Evolutionary conservation across 2,329 filamentous ascomycete genomes (phyloP), one percentile per base, ranked within the genome.

Genomic region (Tolypocladium amazonense): DNA sequence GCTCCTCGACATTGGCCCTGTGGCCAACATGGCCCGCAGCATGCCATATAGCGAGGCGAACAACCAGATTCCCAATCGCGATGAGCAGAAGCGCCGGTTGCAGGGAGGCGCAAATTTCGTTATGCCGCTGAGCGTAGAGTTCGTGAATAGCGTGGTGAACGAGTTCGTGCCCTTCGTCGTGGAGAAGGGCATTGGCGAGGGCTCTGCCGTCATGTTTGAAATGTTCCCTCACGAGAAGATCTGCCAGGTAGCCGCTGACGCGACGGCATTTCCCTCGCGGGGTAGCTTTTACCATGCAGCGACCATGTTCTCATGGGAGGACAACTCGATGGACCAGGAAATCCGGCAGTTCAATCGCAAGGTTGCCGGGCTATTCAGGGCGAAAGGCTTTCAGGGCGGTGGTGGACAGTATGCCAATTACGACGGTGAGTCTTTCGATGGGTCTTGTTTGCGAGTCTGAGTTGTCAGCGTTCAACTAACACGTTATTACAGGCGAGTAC

Each of bases 221-320:
- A 69, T 56, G n/a, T 57, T 61, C 3, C 47, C 60, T 6, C 15
- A 35, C 9, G 65, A 67, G 4, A 75, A 76, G 64, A 69, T 76
- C 30, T 69, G 70, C 1, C 64, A 70, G n/a, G 68, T 77, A 5
- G 64, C 69, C 0, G 62, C 70, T 0, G 62, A 69, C 2, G 72
- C 69, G 1, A 81, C 75, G 7, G 75, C 79, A 0, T 79, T 78
- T 59, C 75, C 77, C 4, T 78, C 76, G 61, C 72, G 79, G 5
- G 77, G 75, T 9, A 65, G 66, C 7, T 76, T 77, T 43, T 77
- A 77, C 62, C 78, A 81, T 56, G 73, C 74, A 1, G 68, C 76
- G 57, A 70, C 76, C 2, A 65, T 66, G 7, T 69, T 77, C 37
- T 70, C 72, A 14, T 80, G 78, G 78, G 70, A 71, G 1, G 71